A percentile compares a stretch with the other conserved stretches of the same genome.
phyloP scores from a whole-genome alignment of 176 grass and related monocot species.

The maize (Zea mays) region Zm-B73-REFERENCE-NAM-5.0 NC_050096.1:2811501-2812000 shows the following conservation, averaged over 20 bases:
- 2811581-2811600: conserved; percentile 65
- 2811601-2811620: conserved; percentile 86
- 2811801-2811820: not conserved
- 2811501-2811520: conserved; percentile 87
- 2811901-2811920: not conserved
- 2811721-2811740: conserved; percentile 85
- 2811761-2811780: not conserved
- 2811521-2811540: no score
- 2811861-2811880: not conserved
- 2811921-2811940: not conserved
- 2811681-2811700: conserved; percentile 98
- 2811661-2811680: conserved; percentile 98
- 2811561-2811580: not conserved
- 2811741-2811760: conserved; percentile 87
- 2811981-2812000: not conserved
- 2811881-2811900: not conserved
- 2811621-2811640: conserved; percentile 90
- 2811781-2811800: not conserved
- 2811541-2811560: not conserved
- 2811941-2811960: not conserved
- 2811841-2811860: not conserved
- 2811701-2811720: conserved; percentile 89
- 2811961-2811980: not conserved
- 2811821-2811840: not conserved
- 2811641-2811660: conserved; percentile 89